Conservation (phyloP, 164 flowering plant species). For the Magnolia changhungtana region DNA sequence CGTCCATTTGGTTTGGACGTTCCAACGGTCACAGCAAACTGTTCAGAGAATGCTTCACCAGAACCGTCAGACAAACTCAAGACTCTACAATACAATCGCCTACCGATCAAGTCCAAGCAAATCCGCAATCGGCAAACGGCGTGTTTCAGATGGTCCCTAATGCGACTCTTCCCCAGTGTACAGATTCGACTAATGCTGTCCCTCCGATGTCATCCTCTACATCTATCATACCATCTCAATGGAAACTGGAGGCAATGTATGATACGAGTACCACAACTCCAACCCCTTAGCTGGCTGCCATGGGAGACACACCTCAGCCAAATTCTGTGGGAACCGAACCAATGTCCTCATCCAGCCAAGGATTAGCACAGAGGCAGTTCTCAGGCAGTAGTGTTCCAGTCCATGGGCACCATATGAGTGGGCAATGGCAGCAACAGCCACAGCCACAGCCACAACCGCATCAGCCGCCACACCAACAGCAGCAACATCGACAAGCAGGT, state of each 20-base stretch:
- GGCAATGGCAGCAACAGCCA: constrained; percentile 37
- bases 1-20: too few species aligned
- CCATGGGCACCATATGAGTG: constrained; percentile 35
- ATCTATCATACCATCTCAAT: constrained; percentile 21
- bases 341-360: constrained; percentile 26
- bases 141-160: constrained; percentile 25
- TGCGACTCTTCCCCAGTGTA: constrained; percentile 26
- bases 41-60: constrained; percentile 49
- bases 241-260: constrained; percentile 45
- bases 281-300: constrained; percentile 29
- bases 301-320: constrained; percentile 26
- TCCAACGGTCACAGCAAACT: constrained; percentile 15
- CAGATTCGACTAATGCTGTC: constrained; percentile 31
- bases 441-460: constrained; percentile 16
- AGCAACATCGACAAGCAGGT: constrained; percentile 22
- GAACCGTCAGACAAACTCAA: constrained; percentile 37
- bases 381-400: constrained; percentile 34
- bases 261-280: constrained; percentile 34
- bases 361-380: constrained; percentile 42
- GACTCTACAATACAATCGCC: constrained; percentile 33
- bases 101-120: constrained; percentile 34
- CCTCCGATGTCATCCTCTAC: constrained; percentile 36
- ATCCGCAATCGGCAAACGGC: constrained; percentile 29
- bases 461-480: constrained; percentile 15
- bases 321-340: constrained; percentile 32